phyloP scores from a whole-genome alignment of 2,329 filamentous ascomycete species.

The Pseudocercospora crystallina region DNA sequence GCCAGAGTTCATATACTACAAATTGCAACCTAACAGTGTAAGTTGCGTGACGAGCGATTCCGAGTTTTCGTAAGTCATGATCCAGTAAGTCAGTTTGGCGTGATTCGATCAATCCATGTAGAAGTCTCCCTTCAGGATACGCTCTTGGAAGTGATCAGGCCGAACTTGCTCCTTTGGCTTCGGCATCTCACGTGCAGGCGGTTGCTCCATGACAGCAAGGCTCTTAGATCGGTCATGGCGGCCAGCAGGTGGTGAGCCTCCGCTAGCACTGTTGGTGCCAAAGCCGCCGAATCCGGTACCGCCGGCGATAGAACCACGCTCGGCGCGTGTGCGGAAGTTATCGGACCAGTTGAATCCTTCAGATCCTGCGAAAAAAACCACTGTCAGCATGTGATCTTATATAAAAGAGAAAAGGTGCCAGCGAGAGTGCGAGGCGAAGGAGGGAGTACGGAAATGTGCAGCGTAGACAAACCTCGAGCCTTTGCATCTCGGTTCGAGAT shows the following conservation, averaged over 20 bases:
- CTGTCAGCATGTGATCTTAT: conserved; percentile 40
- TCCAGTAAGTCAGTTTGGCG: too few relatives aligned
- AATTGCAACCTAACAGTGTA: too few relatives aligned
- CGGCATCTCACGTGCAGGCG: conserved; percentile 48
- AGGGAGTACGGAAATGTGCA: conserved; percentile 18
- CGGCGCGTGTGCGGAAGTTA: conserved; percentile 87
- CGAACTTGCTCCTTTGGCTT: conserved; percentile 58
- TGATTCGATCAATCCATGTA: conserved; percentile 69
- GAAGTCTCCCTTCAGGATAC: conserved; percentile 96
- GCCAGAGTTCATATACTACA: too few relatives aligned
- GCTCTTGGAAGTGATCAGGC: conserved; percentile 92
- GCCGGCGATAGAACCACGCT: conserved; percentile 65
- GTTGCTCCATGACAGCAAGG: conserved; percentile 58
- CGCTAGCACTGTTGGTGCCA: conserved; percentile 29
- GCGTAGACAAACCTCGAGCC: conserved; percentile 58
- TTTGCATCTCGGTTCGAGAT: conserved; percentile 54
- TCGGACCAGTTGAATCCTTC: conserved; percentile 98
- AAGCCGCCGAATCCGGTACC: conserved; percentile 45
- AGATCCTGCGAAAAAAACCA: conserved; percentile 55
- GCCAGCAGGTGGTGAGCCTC: conserved; percentile 9
- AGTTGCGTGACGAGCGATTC: too few relatives aligned
- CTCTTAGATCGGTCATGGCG: conserved; percentile 70
- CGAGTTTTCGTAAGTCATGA: too few relatives aligned
- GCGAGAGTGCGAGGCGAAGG: conserved; percentile 23
- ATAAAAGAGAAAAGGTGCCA: conserved; percentile 1